phyloP scores from a whole-genome alignment of 2,329 filamentous ascomycete species.

The Incumbomyces lentus region DNA sequence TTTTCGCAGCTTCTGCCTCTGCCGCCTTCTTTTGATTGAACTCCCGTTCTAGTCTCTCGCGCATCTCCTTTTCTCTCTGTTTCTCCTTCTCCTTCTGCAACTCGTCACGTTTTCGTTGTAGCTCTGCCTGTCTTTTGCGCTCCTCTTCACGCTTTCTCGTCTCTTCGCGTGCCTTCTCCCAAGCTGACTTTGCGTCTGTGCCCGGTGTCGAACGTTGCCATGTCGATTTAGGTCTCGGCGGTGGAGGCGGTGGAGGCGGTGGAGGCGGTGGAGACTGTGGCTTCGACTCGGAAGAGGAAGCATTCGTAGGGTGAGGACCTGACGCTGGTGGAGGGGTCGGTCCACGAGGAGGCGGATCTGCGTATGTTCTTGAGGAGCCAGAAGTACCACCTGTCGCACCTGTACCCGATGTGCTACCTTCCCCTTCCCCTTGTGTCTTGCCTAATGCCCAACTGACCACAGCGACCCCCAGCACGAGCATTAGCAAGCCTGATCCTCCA shows the following conservation, averaged over 20 bases:
- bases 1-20: slow-evolving; percentile 26
- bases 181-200: slow-evolving; percentile 17
- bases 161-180: slow-evolving; percentile 23
- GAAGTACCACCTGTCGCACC: background rate
- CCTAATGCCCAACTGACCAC: slow-evolving; percentile 70
- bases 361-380: slow-evolving; percentile 1
- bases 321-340: slow-evolving; percentile 4
- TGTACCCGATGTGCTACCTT: slow-evolving; percentile 1
- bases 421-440: slow-evolving; percentile 47
- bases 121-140: slow-evolving; percentile 15
- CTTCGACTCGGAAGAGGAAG: background rate
- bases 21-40: slow-evolving; percentile 26
- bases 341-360: slow-evolving; percentile 4
- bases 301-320: slow-evolving; percentile 4
- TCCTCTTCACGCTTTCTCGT: slow-evolving; percentile 22
- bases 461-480: slow-evolving; percentile 63
- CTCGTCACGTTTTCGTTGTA: slow-evolving; percentile 14
- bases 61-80: slow-evolving; percentile 19
- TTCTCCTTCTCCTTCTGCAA: slow-evolving; percentile 20
- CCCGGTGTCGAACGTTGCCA: slow-evolving; percentile 19
- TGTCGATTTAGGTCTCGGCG: slow-evolving; percentile 17
- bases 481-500: slow-evolving; percentile 60
- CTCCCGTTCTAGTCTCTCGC: slow-evolving; percentile 22
- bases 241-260: slow-evolving; percentile 10
- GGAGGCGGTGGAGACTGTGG: slow-evolving; percentile 8